Evolutionary conservation across 305 asterid genomes (phyloP).

Genomic region (Stenogyne calaminthoides): DNA sequence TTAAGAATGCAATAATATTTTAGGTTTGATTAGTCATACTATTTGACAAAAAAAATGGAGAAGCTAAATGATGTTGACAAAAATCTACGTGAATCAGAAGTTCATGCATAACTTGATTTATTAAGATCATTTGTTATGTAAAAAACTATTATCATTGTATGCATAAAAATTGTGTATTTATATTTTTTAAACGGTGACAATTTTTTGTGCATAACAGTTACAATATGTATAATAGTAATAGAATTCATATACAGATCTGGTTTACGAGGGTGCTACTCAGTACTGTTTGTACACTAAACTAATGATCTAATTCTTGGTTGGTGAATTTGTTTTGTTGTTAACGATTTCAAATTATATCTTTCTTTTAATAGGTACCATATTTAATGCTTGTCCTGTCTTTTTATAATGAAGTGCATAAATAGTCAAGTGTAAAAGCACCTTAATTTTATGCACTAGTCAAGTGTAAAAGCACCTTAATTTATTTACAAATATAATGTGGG

Average conservation of each 20-base stretch:
- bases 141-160: too few relatives aligned
- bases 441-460: not conserved
- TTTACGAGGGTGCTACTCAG: too few relatives aligned
- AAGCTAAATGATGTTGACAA: not conserved
- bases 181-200: too few relatives aligned
- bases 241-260: too few relatives aligned
- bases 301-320: not conserved
- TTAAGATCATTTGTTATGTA: too few relatives aligned
- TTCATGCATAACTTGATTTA: too few relatives aligned
- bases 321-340: slow-evolving; percentile 34
- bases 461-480: not conserved
- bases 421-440: not conserved
- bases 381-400: slow-evolving; percentile 34
- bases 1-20: slow-evolving; percentile 26
- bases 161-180: too few relatives aligned
- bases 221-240: too few relatives aligned
- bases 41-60: not conserved
- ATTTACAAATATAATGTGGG: not conserved
- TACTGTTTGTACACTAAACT: not conserved
- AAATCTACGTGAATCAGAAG: too few relatives aligned
- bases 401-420: slow-evolving; percentile 17
- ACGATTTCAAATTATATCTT: slow-evolving; percentile 27
- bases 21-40: not conserved
- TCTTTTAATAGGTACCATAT: slow-evolving; percentile 27
- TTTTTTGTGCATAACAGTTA: too few relatives aligned